A percentile compares a stretch with the other conserved stretches of the same genome.
Conservation (phyloP, 306 rosid genomes). For the Quercus dentata region DNA sequence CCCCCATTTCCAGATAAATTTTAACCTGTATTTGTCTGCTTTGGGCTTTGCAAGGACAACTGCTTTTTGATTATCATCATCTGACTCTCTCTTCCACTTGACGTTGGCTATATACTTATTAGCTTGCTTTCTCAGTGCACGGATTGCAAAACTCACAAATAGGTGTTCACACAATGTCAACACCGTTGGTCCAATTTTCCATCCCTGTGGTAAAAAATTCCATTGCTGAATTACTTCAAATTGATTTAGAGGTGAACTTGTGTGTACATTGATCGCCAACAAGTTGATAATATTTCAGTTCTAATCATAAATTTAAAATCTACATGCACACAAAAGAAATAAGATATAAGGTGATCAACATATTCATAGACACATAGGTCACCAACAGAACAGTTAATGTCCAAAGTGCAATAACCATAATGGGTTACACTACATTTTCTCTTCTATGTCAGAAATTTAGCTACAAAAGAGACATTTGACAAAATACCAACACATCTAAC, state of each 20-base stretch:
- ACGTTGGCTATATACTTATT: constrained; percentile 41
- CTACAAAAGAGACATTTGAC: too few species aligned
- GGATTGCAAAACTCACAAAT: constrained; percentile 87
- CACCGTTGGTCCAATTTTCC: constrained; percentile 80
- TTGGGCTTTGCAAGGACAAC: constrained; percentile 23
- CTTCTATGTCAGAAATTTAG: neutral
- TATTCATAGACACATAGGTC: neutral
- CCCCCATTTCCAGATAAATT: constrained; percentile 62
- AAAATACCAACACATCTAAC: neutral
- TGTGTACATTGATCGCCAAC: neutral
- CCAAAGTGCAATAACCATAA: neutral
- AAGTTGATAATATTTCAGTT: neutral
- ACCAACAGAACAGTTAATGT: neutral
- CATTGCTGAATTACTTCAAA: constrained; percentile 11
- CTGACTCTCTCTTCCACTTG: constrained; percentile 40
- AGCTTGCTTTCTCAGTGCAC: constrained; percentile 66
- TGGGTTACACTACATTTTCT: neutral
- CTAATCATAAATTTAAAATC: neutral
- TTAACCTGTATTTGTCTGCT: constrained; percentile 18
- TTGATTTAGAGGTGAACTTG: constrained; percentile 1
- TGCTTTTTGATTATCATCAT: constrained; percentile 20
- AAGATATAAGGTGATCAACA: neutral
- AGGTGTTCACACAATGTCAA: constrained; percentile 83
- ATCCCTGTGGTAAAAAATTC: constrained; percentile 51
- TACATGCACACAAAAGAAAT: neutral